Evolutionary conservation across 176 grass and related monocot genomes (phyloP), one percentile per base, ranked within the genome.

Genomic region (Oryza glaberrima): DNA sequence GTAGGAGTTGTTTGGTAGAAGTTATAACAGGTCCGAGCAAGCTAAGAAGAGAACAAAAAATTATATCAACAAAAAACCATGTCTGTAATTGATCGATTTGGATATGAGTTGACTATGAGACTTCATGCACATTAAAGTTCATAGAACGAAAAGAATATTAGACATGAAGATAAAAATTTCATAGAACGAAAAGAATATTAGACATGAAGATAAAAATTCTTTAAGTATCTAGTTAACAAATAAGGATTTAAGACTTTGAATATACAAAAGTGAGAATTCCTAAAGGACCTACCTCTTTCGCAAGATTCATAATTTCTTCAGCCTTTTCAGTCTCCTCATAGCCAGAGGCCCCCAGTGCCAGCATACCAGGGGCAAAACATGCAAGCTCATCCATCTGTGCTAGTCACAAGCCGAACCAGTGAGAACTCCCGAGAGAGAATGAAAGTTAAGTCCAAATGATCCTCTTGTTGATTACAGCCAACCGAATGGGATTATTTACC

Each of bases 301-400:
- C 92, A 73, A 99, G 91, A 81, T 93, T 92, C 82, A 99, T 88
- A 81, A 96, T 91, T 82, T 96, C 9, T 84, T 90, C 83, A 19
- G 92, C 92, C 76, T 96, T 99, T 89, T 94, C 94, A 44, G 94
- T 72, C 4, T 78, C 97, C 6, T 76, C 97, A 91, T 99, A 99
- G 77, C 91, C 97, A 82, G 94, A 89, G 45, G 97, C 91, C 68
- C 97, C 97, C 82, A 99, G 81, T 68, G 97, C 94, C 71, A 99
- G 88, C 97, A 99, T 99, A 75, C 97, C 97, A 82, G 97, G 97
- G 82, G 67, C 94, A 92, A 99, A 99, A 82, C 97, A 99, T 72
- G 97, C 97, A 86, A 99, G 87, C 79, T 99, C 97, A 92, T 99
- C 97, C 97, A 99, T 99, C 97, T 99, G 88, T 75, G 69, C 63